phyloP scores from a whole-genome alignment of 345 rosid species.

The Aurinia saxatilis region DNA sequence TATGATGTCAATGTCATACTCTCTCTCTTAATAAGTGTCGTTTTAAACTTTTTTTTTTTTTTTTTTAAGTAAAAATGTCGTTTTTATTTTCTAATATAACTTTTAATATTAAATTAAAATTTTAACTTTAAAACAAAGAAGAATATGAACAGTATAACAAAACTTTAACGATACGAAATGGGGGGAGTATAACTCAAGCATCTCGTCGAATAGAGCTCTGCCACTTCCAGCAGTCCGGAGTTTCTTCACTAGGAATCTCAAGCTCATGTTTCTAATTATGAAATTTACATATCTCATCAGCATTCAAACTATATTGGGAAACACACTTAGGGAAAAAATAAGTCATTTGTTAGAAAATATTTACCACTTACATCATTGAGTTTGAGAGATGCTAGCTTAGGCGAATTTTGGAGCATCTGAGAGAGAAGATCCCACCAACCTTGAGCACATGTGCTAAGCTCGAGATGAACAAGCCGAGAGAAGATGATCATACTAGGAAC shows the following conservation, averaged over 20 bases:
- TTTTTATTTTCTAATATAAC: no score
- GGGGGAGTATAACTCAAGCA: no score
- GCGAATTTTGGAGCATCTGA: not conserved
- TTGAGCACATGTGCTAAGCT: not conserved
- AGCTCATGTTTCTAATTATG: not conserved
- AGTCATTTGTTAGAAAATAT: no score
- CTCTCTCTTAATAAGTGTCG: no score
- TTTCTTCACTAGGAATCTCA: not conserved
- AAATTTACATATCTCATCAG: not conserved
- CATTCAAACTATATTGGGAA: not conserved
- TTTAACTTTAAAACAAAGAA: no score
- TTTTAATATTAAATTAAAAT: no score
- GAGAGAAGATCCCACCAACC: not conserved
- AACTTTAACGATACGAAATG: no score
- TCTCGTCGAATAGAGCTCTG: no score
- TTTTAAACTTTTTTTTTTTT: no score
- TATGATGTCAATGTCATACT: not conserved
- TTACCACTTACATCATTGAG: not conserved
- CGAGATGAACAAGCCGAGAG: not conserved
- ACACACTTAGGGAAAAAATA: not conserved
- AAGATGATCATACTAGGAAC: not conserved
- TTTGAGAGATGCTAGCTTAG: not conserved
- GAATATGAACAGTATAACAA: no score
- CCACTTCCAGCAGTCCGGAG: not conserved
- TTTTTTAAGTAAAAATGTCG: no score